phyloP scores from a whole-genome alignment of 768 basidiomycete species.

The Pisolithus microcarpus region DNA sequence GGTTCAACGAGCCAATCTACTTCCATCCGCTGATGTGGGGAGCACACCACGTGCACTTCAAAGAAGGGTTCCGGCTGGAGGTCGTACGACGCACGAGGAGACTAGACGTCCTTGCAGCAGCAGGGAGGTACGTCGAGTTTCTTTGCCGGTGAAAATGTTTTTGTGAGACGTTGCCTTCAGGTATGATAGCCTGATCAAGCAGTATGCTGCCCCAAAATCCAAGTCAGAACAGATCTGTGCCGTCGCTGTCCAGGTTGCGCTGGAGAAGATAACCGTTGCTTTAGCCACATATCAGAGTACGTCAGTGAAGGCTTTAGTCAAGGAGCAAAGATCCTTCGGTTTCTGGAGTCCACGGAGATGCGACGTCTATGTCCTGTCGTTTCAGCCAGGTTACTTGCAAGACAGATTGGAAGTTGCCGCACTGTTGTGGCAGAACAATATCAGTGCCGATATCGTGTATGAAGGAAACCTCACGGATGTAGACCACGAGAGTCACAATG shows the following conservation, averaged over 20 bases:
- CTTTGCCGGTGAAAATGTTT: background rate
- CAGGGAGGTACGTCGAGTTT: slow-evolving; percentile 53
- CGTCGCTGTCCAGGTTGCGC: slow-evolving; percentile 65
- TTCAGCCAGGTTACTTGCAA: slow-evolving; percentile 64
- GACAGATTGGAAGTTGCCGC: slow-evolving; percentile 74
- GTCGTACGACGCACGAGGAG: slow-evolving; percentile 61
- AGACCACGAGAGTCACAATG: slow-evolving; percentile 60
- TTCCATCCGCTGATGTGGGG: slow-evolving; percentile 74
- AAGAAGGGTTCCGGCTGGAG: slow-evolving; percentile 69
- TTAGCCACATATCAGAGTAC: slow-evolving; percentile 63
- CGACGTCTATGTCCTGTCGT: slow-evolving; percentile 81
- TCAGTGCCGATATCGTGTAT: slow-evolving; percentile 86
- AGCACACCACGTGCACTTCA: slow-evolving; percentile 56
- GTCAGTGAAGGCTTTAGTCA: slow-evolving; percentile 61
- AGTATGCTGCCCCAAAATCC: slow-evolving; percentile 50
- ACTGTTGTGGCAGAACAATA: slow-evolving; percentile 72
- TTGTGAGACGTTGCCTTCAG: slow-evolving; percentile 29
- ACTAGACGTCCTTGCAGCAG: slow-evolving; percentile 61
- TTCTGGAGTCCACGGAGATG: slow-evolving; percentile 87
- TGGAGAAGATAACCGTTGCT: slow-evolving; percentile 69
- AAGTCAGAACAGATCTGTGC: slow-evolving; percentile 54
- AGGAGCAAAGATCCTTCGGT: slow-evolving; percentile 77
- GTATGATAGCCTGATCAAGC: slow-evolving; percentile 64
- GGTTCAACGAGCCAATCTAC: slow-evolving; percentile 53
- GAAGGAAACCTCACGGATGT: slow-evolving; percentile 58